phyloP scores from a whole-genome alignment of 2,329 filamentous ascomycete genomes.

The Clonostachys rosea region DNA sequence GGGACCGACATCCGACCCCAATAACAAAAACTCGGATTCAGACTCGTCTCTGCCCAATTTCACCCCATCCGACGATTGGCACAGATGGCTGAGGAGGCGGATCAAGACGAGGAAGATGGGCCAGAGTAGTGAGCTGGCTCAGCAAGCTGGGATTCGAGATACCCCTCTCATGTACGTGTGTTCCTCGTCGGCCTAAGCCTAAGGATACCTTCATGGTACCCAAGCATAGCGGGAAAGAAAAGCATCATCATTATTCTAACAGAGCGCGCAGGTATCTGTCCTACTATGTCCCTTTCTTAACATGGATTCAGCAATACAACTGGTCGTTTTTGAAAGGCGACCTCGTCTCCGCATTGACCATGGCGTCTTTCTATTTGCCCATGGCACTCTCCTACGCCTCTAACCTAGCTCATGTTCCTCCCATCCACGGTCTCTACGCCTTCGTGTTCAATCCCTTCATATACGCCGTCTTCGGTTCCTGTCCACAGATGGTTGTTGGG shows the following conservation, averaged over 20 bases:
- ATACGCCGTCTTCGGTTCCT: conserved; percentile 88
- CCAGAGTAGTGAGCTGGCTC: conserved; percentile 67
- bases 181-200: not conserved
- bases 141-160: conserved; percentile 69
- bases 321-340: conserved; percentile 81
- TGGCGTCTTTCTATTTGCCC: conserved; percentile 97
- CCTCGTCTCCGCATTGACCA: conserved; percentile 82
- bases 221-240: too few relatives aligned
- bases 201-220: too few relatives aligned
- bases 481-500: conserved; percentile 88
- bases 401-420: conserved; percentile 87
- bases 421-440: conserved; percentile 89
- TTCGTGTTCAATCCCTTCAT: conserved; percentile 91
- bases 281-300: conserved; percentile 89
- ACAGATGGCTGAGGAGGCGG: conserved; percentile 41
- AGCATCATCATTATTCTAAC: too few relatives aligned
- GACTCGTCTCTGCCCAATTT: conserved; percentile 31
- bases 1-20: conserved; percentile 22
- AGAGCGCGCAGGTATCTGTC: conserved; percentile 64
- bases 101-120: conserved; percentile 64
- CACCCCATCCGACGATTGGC: conserved; percentile 38
- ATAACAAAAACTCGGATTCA: conserved; percentile 25
- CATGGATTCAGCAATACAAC: conserved; percentile 86
- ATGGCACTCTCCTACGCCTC: conserved; percentile 93
- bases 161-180: conserved; percentile 64